Base-by-base conservation (phyloP, 1,139 yeast genomes). In the Magnusiomyces suaveolens region DNA sequence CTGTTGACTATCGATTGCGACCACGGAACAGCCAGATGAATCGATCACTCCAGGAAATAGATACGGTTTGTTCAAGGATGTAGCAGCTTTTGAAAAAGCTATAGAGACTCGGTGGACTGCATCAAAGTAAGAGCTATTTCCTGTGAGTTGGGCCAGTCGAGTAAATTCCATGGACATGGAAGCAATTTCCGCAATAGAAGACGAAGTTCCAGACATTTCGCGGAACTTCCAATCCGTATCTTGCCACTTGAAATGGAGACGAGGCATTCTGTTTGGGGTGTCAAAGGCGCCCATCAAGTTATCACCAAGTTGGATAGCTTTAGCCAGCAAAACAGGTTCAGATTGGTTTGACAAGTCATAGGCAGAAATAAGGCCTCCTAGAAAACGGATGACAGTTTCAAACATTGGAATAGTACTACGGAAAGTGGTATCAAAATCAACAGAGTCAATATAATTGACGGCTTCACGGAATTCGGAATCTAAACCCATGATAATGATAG, bases 331-430 rank as follows among this genome's bases (percentile, higher is more conserved):
- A 6, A 78, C 60, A 18, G 52, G 52, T 26, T 69, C 68, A 57
- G 78, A 77, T 46, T 80, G 83, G 1, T 74, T 65, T 0, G 87
- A 77, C 44, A 86, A 69, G 56, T 85, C 90, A 66, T 79, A 83
- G 0, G 87, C 87, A 1, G 88, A 76, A 39, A 86, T 64, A 48
- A 86, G 72, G 0, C 94, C 92, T 12, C 92, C 94, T 52, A 86
- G 71, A 70, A 81, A 80, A 56, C 90, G 73, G 56, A 83, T 82
- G 29, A 83, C 79, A 41, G 87, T 80, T 63, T 85, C 92, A 64
- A 84, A 82, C n/a, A 84, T 73, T 54, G 86, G 86, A 53, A 84
- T 81, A 33, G 69, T 67, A 10, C 66, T 64, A 52, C 76, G 61
- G 25, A 67, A 67, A 1, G 76, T 66, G 44, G 67, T 63, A 12